A percentile compares a stretch with the other conserved stretches of the same genome.
These are phyloP conservation scores for Meira miltonrushii DNA, from an alignment of 1,284 basidiomycete species.

Conservation along the genomic window DNA sequence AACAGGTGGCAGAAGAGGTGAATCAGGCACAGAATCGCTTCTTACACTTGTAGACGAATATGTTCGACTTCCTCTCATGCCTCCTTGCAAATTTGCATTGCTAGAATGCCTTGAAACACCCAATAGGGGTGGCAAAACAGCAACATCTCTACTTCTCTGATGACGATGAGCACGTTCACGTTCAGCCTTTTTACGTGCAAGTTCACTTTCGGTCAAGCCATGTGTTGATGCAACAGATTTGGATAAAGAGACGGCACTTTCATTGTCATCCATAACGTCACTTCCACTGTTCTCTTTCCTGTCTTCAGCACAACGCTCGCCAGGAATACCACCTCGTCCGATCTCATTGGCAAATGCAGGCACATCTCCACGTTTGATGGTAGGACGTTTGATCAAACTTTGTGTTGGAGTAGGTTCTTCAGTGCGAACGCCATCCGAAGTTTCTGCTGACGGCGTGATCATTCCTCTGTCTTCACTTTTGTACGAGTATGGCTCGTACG, in stretches of 20 bases:
- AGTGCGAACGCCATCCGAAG: conserved; percentile 8
- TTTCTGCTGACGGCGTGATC: conserved; percentile 4
- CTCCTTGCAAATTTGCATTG: conserved; percentile 29
- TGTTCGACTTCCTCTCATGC: conserved; percentile 2
- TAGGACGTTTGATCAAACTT: conserved; percentile 33
- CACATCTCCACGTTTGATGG: conserved; percentile 33
- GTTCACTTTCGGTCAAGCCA: conserved; percentile 22
- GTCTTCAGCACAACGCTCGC: conserved; percentile 15
- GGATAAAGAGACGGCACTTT: background rate
- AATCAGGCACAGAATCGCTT: conserved; percentile 24
- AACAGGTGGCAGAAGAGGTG: conserved; percentile 19
- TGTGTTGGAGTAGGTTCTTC: conserved; percentile 33
- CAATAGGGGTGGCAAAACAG: conserved; percentile 37
- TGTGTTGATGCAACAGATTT: conserved; percentile 16
- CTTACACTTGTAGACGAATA: conserved; percentile 25
- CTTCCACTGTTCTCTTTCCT: background rate
- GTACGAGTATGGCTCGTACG: background rate
- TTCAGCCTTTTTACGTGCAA: conserved; percentile 11
- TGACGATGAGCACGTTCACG: conserved; percentile 13
- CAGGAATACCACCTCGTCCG: conserved; percentile 37
- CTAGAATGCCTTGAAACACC: conserved; percentile 32
- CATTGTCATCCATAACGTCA: too few relatives aligned
- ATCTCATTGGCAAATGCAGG: conserved; percentile 40
- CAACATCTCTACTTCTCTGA: conserved; percentile 36
- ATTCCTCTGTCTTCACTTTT: background rate